These are phyloP conservation scores for Xeromyces bisporus DNA, from an alignment of 495 filamentous ascomycete genomes.

Conservation along the genomic window DNA sequence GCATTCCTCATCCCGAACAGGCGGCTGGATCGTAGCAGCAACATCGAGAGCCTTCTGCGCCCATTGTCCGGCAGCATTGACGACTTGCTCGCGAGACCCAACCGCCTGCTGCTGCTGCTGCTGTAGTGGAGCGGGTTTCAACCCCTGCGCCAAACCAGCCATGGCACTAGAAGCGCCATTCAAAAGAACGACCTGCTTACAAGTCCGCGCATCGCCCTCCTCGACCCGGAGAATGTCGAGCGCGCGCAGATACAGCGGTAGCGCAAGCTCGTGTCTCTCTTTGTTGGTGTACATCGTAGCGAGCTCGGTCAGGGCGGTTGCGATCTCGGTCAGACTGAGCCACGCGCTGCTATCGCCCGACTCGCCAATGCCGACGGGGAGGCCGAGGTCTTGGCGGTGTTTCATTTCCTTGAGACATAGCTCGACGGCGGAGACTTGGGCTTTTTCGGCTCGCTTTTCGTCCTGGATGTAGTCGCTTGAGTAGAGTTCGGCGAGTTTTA, in stretches of 20 bases:
- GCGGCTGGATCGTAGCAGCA: constrained; percentile 35
- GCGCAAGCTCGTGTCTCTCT: constrained; percentile 56
- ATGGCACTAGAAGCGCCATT: constrained; percentile 19
- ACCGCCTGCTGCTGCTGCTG: constrained; percentile 30
- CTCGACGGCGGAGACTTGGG: constrained; percentile 68
- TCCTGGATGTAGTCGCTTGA: constrained; percentile 29
- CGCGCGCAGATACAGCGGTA: constrained; percentile 79
- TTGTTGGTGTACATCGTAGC: constrained; percentile 53
- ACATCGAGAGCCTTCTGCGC: constrained; percentile 54
- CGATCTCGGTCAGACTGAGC: constrained; percentile 56
- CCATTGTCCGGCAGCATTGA: constrained; percentile 53
- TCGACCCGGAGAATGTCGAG: constrained; percentile 35
- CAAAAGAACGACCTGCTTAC: constrained; percentile 53
- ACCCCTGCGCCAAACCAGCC: constrained; percentile 15
- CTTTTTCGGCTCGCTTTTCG: constrained; percentile 48
- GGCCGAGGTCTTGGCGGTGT: constrained; percentile 44
- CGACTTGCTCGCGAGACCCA: constrained; percentile 29
- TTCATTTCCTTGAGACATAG: constrained; percentile 56
- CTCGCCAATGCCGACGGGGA: constrained; percentile 25
- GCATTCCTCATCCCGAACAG: constrained; percentile 59
- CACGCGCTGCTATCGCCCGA: constrained; percentile 48
- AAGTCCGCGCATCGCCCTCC: constrained; percentile 32
- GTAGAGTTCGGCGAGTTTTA: constrained; percentile 74
- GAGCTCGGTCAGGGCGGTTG: constrained; percentile 51
- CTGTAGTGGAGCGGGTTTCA: constrained; percentile 42